Evolutionary conservation across 768 basidiomycete genomes (phyloP).

Genomic region (Pholiota microspora): DNA sequence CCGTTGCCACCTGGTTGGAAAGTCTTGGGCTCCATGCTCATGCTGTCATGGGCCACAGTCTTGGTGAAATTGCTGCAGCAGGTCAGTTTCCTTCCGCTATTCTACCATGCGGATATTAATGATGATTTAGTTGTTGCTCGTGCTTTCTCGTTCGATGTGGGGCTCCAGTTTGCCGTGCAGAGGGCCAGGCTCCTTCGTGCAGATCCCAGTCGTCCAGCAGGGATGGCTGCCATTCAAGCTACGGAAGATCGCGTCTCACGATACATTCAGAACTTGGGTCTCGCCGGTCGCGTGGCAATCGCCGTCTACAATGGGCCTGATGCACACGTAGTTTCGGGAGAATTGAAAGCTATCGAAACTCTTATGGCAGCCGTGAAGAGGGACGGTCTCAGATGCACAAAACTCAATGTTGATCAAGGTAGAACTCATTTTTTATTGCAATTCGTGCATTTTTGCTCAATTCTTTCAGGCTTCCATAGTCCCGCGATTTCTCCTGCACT

Average conservation of each 20-base stretch:
- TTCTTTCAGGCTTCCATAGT: slow-evolving; percentile 31
- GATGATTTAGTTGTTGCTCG: slow-evolving; percentile 28
- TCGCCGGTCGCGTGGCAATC: slow-evolving; percentile 23
- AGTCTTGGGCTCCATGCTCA: slow-evolving; percentile 25
- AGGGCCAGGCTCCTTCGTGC: slow-evolving; percentile 29
- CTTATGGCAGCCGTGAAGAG: slow-evolving; percentile 27
- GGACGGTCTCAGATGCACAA: slow-evolving; percentile 24
- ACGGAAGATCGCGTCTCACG: slow-evolving; percentile 19
- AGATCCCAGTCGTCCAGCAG: slow-evolving; percentile 24
- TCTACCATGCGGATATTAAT: background rate
- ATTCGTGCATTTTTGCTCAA: background rate
- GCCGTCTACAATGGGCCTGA: slow-evolving; percentile 29
- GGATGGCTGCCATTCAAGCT: slow-evolving; percentile 32
- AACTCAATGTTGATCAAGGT: slow-evolving; percentile 33
- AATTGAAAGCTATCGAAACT: slow-evolving; percentile 22
- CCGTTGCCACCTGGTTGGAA: slow-evolving; percentile 29
- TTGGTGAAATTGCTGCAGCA: slow-evolving; percentile 36
- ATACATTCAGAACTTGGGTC: slow-evolving; percentile 22
- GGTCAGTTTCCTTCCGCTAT: slow-evolving; percentile 21
- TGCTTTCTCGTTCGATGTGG: slow-evolving; percentile 26
- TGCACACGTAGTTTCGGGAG: slow-evolving; percentile 29
- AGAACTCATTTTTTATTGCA: background rate
- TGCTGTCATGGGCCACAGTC: slow-evolving; percentile 34
- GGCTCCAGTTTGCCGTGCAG: slow-evolving; percentile 28
- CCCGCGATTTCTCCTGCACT: slow-evolving; percentile 28